A percentile compares a stretch with the other conserved stretches of the same genome.
Evolutionary conservation across 768 basidiomycete genomes (phyloP).

Genomic region (Obba rivulosa): DNA sequence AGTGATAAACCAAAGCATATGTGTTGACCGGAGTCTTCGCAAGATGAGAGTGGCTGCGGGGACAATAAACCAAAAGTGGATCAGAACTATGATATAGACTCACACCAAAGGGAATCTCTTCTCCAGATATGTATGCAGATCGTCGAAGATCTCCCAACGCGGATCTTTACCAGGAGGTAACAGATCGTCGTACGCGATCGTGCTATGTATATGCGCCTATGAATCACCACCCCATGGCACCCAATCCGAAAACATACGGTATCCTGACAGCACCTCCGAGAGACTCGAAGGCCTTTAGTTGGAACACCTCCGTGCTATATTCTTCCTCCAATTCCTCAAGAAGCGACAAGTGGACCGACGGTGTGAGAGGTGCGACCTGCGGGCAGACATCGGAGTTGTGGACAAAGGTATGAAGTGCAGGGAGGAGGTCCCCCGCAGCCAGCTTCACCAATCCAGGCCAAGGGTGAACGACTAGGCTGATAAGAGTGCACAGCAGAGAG

Average conservation of each 20-base stretch:
- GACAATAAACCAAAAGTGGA: neutral
- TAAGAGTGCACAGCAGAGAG: no score
- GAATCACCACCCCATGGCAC: neutral
- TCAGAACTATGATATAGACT: constrained; percentile 8
- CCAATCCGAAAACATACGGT: constrained; percentile 29
- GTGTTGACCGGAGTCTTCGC: constrained; percentile 52
- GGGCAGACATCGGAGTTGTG: constrained; percentile 24
- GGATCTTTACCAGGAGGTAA: constrained; percentile 40
- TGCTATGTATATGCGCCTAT: constrained; percentile 25
- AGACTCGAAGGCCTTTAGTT: constrained; percentile 13
- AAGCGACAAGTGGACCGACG: constrained; percentile 23
- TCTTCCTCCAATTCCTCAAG: constrained; percentile 24
- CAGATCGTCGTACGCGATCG: constrained; percentile 46
- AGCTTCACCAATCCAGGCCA: no score
- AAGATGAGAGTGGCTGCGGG: constrained; percentile 29
- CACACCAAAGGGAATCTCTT: constrained; percentile 60
- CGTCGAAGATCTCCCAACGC: constrained; percentile 34
- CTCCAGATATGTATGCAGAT: constrained; percentile 34
- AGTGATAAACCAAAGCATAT: constrained; percentile 55
- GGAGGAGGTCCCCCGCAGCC: no score
- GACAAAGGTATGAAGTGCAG: neutral
- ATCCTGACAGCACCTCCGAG: constrained; percentile 23
- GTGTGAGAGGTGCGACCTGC: constrained; percentile 26
- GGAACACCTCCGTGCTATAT: constrained; percentile 30
- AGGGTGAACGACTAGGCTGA: no score